Base-by-base conservation (phyloP, 805 yeast genomes). In the Hanseniaspora vineae region DNA sequence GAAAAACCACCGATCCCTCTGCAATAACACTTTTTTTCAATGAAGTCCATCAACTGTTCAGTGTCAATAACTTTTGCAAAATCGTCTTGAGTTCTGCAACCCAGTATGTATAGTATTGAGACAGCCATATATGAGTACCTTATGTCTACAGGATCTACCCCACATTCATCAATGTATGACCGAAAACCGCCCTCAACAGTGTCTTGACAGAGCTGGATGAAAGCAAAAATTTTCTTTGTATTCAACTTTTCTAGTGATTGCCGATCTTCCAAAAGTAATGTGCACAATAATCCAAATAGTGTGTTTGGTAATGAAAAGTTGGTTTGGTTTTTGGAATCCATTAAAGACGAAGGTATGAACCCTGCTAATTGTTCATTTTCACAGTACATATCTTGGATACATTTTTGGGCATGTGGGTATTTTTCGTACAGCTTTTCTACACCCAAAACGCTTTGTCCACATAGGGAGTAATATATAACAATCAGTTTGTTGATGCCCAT, bases 91-190 rank as follows among this genome's bases (percentile, higher is more conserved):
- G 52, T 51, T 39, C 60, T 52, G 44, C 61, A 54, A 0, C 64
- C 66, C 6, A 80, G 56, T 40, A 85, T 56, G 51, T 71, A 68
- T 32, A 84, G 61, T 12, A 85, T 78, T 1, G 81, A 72, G 2
- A 75, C 64, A 0, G 95, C 96, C 47, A 87, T 69, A 67, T 84
- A 85, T 47, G 84, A 75, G 52, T 77, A 78, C 45, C 97, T 67
- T 49, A 84, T 59, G 62, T 90, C 96, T 1, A 72, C 65, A 44
- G 85, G 89, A 11, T 82, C 83, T 42, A 63, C 65, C 0, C 51
- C 48, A 15, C 60, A 50, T 1, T 54, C 44, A 45, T 66, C 72
- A 10, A 71, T 52, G 17, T 62, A 58, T 0, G 80, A 71, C 0
- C 67, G 62, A 49, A 89, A 87, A 17, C 77, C 71, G 1, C 88